Conservation (phyloP, 352 stramenopile genomes). For the Globisporangium carolinianum region DNA sequence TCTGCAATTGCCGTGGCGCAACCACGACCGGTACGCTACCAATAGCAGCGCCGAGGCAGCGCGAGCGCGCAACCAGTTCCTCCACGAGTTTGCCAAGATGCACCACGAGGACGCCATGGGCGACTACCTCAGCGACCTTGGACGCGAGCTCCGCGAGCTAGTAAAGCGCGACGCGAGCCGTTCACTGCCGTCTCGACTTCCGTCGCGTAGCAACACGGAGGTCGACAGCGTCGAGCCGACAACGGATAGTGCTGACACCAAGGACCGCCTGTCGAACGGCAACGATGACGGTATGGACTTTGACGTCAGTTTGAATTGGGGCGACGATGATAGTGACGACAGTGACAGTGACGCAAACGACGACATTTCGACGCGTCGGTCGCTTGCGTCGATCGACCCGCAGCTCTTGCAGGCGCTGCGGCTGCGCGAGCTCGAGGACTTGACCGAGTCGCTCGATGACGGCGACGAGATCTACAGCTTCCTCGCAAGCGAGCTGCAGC, state of each 20-base stretch:
- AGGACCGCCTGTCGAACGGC: not conserved
- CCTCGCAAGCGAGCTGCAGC: conserved; percentile 36
- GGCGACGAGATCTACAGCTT: conserved; percentile 63
- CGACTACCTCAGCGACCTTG: conserved; percentile 41
- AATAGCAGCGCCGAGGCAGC: conserved; percentile 43
- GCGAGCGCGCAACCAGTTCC: conserved; percentile 28
- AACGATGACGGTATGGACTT: not conserved
- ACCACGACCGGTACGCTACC: conserved; percentile 5
- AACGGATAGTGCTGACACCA: not conserved
- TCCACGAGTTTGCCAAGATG: conserved; percentile 50
- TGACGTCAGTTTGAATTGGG: conserved; percentile 19
- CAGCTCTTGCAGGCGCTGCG: conserved; percentile 7
- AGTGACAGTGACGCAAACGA: not conserved
- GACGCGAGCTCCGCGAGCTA: conserved; percentile 6
- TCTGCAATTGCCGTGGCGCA: not conserved
- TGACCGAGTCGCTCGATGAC: conserved; percentile 29
- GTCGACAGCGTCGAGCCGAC: not conserved
- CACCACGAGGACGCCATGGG: conserved; percentile 42
- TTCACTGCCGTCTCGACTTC: too few species aligned
- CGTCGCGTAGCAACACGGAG: not conserved
- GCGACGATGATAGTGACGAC: not conserved
- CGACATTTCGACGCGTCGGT: not conserved
- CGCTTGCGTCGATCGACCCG: conserved; percentile 8
- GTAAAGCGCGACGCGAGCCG: not conserved
- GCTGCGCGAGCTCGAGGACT: conserved; percentile 14